These are phyloP conservation scores for Penicillium argentinense DNA, from an alignment of 495 filamentous ascomycete genomes.

Conservation along the genomic window DNA sequence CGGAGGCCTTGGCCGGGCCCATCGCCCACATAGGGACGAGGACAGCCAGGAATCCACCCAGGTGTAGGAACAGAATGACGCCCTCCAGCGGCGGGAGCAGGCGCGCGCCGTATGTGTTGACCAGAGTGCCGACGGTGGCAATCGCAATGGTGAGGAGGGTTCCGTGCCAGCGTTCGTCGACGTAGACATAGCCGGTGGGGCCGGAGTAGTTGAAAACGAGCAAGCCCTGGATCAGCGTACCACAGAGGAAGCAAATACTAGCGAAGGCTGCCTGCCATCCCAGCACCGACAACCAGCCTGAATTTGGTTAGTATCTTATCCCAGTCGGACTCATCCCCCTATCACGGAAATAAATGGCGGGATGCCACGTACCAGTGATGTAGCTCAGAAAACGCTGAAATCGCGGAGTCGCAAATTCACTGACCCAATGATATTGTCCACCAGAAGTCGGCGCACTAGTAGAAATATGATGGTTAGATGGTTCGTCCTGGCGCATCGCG, in stretches of 20 bases:
- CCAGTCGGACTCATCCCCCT: no score
- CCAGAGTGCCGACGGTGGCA: conserved; percentile 37
- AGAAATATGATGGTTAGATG: background rate
- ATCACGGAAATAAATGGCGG: no score
- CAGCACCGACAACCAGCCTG: conserved; percentile 48
- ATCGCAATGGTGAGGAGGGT: conserved; percentile 45
- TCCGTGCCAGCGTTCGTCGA: conserved; percentile 36
- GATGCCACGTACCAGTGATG: conserved; percentile 35
- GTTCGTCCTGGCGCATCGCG: no score
- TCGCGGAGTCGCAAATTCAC: conserved; percentile 38
- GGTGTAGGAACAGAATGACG: conserved; percentile 44
- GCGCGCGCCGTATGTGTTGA: conserved; percentile 43
- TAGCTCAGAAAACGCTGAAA: conserved; percentile 48
- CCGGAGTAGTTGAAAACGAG: conserved; percentile 46
- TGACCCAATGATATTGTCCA: conserved; percentile 54
- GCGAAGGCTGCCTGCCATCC: conserved; percentile 47
- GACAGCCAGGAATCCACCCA: conserved; percentile 51
- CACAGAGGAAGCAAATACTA: conserved; percentile 39
- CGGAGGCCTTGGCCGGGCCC: conserved; percentile 32
- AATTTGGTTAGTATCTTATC: background rate
- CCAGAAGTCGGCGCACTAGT: conserved; percentile 40
- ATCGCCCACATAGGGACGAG: conserved; percentile 46
- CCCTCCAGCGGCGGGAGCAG: conserved; percentile 42
- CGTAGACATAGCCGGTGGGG: conserved; percentile 27
- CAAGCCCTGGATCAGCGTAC: conserved; percentile 47